Evolutionary conservation across 305 asterid genomes (phyloP), one percentile per base, ranked within the genome.

Genomic region (Lippia alba): DNA sequence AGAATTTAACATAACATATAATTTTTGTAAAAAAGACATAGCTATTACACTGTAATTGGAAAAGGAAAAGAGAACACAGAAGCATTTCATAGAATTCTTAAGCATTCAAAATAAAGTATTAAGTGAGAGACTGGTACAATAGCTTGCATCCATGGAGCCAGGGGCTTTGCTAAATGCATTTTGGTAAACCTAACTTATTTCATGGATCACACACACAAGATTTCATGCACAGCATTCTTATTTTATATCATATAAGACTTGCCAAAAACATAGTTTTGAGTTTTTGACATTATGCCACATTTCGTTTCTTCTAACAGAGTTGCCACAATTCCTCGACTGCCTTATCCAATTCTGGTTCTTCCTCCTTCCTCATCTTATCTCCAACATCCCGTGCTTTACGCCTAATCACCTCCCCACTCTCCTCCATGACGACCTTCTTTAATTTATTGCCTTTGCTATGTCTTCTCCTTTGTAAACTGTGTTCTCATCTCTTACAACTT

Each of bases 391-490:
- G 53, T 4, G 74, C 79, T 45, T 68, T 79, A 0, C 5, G 41
- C 68, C 85, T 74, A 57, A 76, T 4, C 24, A 34, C 73, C 45
- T 81, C 78, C 15, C 84, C 87, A 3, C 1, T 65, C 66, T 66
- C 60, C 60, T 61, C 86, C 68, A 2, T n/a, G 33, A 83, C 9
- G 57, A 78, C 82, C 50, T 36, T 67, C 8, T 64, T 61, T n/a
- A n/a, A n/a, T n/a, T n/a, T 55, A 83, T 73, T 12, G 74, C 71
- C 78, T 50, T 51, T 8, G 69, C 81, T 6, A 84, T 75, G 46
- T 76, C 78, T 44, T 76, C 81, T 24, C 73, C 74, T 32, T 63
- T 69, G 8, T 11, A 24, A 1, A 3, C 30, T 24, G 3, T 24
- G 3, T 24, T 24, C 30, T 24, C 30, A 24, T 24, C 30, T 24